Percentiles rank a stretch among this genome's conserved stretches.
Conservation (phyloP, 768 basidiomycete species). For the Mycena belliarum region DNA sequence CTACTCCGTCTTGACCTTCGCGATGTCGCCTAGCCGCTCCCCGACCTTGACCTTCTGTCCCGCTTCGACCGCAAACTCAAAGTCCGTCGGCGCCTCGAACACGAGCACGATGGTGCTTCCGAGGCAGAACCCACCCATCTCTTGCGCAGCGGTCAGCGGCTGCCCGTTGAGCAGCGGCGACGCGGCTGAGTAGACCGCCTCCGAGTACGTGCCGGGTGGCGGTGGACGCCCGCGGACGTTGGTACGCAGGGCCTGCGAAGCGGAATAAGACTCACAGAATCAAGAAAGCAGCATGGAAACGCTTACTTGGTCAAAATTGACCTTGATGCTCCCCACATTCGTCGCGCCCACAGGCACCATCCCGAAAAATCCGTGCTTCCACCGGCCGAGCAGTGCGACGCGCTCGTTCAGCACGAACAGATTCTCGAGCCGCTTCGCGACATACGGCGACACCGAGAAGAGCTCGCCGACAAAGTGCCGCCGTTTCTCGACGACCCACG, state of each 20-base stretch:
- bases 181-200: slow-evolving; percentile 88
- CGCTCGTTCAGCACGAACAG: slow-evolving; percentile 98
- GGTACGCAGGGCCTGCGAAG: slow-evolving; percentile 75
- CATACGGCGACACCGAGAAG: slow-evolving; percentile 95
- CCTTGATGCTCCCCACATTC: slow-evolving; percentile 93
- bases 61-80: slow-evolving; percentile 72
- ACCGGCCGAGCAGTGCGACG: slow-evolving; percentile 90
- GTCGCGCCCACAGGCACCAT: slow-evolving; percentile 99
- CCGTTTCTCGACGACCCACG: slow-evolving; percentile 96
- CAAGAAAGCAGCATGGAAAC: not conserved
- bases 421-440: slow-evolving; percentile 88
- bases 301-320: slow-evolving; percentile 88
- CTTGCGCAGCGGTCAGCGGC: slow-evolving; percentile 83
- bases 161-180: slow-evolving; percentile 85
- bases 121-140: slow-evolving; percentile 96
- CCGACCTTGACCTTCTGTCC: slow-evolving; percentile 90
- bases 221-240: slow-evolving; percentile 76
- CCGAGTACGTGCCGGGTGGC: slow-evolving; percentile 85
- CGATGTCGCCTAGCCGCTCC: slow-evolving; percentile 69
- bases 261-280: no score
- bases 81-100: slow-evolving; percentile 88
- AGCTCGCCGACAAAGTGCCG: slow-evolving; percentile 95
- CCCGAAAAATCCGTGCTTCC: slow-evolving; percentile 94
- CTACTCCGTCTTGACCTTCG: slow-evolving; percentile 34
- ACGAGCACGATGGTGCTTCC: slow-evolving; percentile 96